Base-by-base conservation (phyloP, 345 rosid species). In the Populus nigra region DNA sequence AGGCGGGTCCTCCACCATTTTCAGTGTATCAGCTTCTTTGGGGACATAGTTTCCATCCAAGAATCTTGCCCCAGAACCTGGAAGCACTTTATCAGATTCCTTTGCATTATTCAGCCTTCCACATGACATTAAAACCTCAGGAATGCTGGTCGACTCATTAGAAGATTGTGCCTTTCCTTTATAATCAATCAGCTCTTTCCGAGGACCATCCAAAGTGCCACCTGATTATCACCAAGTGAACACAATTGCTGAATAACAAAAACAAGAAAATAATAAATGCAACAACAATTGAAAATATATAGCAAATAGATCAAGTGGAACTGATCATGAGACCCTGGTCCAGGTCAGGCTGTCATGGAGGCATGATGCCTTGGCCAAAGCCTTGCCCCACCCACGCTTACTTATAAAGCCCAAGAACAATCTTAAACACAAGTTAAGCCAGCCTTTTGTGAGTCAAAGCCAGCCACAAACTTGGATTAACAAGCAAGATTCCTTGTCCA, bases 161-260 rank as follows among this genome's bases (percentile, higher is more conserved):
- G 85, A 80, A 41, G 87, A 78, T 70, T 85, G 89, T 20, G 76
- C 76, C 80, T 88, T 87, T 73, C 86, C 90, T 67, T 82, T 86
- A 68, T 81, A 81, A 74, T 90, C 91, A 77, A 75, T 55, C 78
- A 80, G 71, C 78, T 93, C 94, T 79, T 79, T 85, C 79, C 79
- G 88, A 71, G 81, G 47, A 43, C 89, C 88, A 84, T 90, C 93
- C 81, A 86, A 75, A 80, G 79, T 76, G 73, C 83, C 87, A 85
- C 83, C 78, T n/a, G 77, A 84, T 68, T 71, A 31, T 35, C 45
- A 71, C 53, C 43, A 74, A 70, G 43, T 33, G 45, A 45, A 20
- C 33, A 72, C 8, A 53, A 7, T 17, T 22, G 72, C 77, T 39
- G 33, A 43, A 75, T 65, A 50, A 53, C 49, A 23, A 59, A 13